A percentile compares a stretch with the other conserved stretches of the same genome.
phyloP scores from a whole-genome alignment of 148 eudicot species.

The Salicornia ramosissima region DNA sequence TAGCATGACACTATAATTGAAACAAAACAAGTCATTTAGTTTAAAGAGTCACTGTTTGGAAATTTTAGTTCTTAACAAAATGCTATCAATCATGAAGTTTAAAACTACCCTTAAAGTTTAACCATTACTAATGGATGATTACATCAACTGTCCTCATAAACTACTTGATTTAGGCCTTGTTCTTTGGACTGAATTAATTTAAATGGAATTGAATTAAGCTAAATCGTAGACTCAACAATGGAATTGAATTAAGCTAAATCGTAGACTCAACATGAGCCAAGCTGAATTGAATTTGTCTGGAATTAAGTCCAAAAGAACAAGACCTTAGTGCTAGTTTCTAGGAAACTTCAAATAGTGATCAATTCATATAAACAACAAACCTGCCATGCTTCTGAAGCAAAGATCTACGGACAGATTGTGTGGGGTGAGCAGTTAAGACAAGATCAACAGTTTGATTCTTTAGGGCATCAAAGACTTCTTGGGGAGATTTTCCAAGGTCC shows the following conservation, averaged over 20 bases:
- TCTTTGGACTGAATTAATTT: no score
- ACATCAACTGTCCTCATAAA: neutral
- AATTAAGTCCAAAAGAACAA: no score
- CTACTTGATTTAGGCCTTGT: neutral
- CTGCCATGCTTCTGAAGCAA: conserved; percentile 98
- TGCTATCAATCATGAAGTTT: neutral
- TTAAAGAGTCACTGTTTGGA: neutral
- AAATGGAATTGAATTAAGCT: no score
- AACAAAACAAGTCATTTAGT: neutral
- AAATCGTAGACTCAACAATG: no score
- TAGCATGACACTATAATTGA: neutral
- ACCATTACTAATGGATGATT: no score
- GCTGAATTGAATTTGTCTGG: no score
- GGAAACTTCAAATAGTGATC: neutral
- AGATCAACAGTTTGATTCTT: conserved; percentile 96
- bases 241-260: no score
- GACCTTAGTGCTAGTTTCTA: neutral
- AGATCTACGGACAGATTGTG: conserved; percentile 88
- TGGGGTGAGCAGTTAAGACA: conserved; percentile 94
- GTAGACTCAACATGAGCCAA: no score
- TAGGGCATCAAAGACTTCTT: conserved; percentile 86
- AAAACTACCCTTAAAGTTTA: no score
- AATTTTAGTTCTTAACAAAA: neutral
- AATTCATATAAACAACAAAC: conserved; percentile 31
- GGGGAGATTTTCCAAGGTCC: conserved; percentile 77